A percentile compares a stretch with the other conserved stretches of the same genome.
phyloP scores from a whole-genome alignment of 495 filamentous ascomycete species.

The Neurospora sp. region DNA sequence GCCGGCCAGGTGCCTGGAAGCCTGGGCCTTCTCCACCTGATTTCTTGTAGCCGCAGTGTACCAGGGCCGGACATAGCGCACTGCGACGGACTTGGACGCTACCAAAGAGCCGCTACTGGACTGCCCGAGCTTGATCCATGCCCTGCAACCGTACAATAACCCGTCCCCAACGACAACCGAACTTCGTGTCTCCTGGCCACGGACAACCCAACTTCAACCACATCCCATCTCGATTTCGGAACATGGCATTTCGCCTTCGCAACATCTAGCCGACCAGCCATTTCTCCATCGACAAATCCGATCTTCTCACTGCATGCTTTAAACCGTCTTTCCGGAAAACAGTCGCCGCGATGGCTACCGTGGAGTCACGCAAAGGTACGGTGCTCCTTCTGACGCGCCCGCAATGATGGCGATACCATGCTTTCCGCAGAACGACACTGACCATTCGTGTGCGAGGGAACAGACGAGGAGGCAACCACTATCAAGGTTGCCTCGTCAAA shows the following conservation, averaged over 20 bases:
- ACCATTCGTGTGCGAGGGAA: not conserved
- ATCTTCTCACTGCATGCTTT: not conserved
- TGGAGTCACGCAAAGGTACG: slow-evolving; percentile 26
- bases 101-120: not conserved
- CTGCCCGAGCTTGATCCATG: not conserved
- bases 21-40: not conserved
- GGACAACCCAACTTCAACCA: not conserved
- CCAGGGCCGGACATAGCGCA: not conserved
- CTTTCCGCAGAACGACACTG: not conserved
- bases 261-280: not conserved
- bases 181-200: not conserved
- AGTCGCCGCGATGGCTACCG: slow-evolving; percentile 10
- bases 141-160: not conserved
- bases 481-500: slow-evolving; percentile 48
- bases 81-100: not conserved
- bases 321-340: slow-evolving; percentile 5
- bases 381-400: not conserved
- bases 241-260: not conserved
- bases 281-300: not conserved
- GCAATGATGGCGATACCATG: not conserved
- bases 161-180: not conserved
- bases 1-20: not conserved
- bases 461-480: slow-evolving; percentile 40
- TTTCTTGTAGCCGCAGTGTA: not conserved
- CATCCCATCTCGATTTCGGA: not conserved